Evolutionary conservation across 306 rosid species (phyloP).

Genomic region (Corylus americana): DNA sequence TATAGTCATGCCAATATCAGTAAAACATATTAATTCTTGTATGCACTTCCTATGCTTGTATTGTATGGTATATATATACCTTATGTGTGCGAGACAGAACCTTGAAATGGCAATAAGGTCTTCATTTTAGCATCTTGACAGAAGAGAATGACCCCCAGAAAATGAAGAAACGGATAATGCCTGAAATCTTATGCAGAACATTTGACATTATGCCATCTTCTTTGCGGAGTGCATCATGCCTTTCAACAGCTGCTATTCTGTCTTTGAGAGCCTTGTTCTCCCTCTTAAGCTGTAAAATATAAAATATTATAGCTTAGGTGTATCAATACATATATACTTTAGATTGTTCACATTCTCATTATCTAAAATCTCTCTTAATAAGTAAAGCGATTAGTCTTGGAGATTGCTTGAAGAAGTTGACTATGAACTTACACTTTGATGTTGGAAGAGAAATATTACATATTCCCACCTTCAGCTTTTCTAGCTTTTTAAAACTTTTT

Average conservation of each 20-base stretch:
- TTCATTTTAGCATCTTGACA: constrained; percentile 18
- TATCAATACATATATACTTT: constrained; percentile 5
- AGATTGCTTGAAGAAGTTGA: too few relatives aligned
- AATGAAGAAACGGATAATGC: constrained; percentile 27
- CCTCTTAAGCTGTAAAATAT: constrained; percentile 52
- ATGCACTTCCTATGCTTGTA: constrained; percentile 8
- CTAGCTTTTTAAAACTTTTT: too few relatives aligned
- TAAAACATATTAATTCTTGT: background rate
- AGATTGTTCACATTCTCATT: too few relatives aligned
- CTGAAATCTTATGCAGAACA: constrained; percentile 31
- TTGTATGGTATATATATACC: background rate
- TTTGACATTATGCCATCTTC: constrained; percentile 26
- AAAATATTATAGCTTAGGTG: background rate
- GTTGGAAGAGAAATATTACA: too few relatives aligned
- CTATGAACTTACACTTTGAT: too few relatives aligned
- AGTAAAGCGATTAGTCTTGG: too few relatives aligned
- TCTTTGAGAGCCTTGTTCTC: constrained; percentile 62
- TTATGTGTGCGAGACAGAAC: constrained; percentile 8
- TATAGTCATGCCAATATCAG: background rate
- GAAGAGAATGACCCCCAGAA: constrained; percentile 31
- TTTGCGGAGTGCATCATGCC: constrained; percentile 22
- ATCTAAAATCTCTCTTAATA: too few relatives aligned
- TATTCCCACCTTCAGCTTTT: too few relatives aligned
- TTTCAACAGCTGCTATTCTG: constrained; percentile 39
- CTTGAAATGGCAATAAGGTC: constrained; percentile 5